Conservation (phyloP, 1,139 yeast species). For the Candida anutae region DNA sequence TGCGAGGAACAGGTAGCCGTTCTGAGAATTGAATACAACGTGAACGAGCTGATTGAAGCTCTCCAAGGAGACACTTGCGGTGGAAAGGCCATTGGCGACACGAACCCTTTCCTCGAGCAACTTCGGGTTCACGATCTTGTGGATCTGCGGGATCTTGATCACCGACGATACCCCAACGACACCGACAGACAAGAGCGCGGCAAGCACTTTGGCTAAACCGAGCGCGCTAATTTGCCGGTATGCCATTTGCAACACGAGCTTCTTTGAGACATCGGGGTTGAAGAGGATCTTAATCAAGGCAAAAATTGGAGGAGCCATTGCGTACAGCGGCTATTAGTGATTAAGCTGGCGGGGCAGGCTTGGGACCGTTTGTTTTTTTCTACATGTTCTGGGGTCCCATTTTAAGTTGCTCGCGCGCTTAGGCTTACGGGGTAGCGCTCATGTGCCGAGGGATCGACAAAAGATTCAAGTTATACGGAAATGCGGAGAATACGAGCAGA, state of each 20-base stretch:
- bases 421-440: too few relatives aligned
- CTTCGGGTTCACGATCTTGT: constrained; percentile 25
- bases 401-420: too few relatives aligned
- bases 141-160: constrained; percentile 37
- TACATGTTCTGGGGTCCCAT: too few relatives aligned
- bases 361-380: too few relatives aligned
- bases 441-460: too few relatives aligned
- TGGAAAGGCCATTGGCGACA: constrained; percentile 34
- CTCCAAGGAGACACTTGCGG: constrained; percentile 31
- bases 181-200: constrained; percentile 26
- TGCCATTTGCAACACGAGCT: constrained; percentile 32
- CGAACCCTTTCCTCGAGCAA: constrained; percentile 18
- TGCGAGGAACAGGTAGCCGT: constrained; percentile 27
- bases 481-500: too few relatives aligned
- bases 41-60: constrained; percentile 33
- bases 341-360: too few relatives aligned
- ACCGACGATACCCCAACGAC: constrained; percentile 36
- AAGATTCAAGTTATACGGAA: too few relatives aligned
- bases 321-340: neutral
- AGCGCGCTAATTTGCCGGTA: constrained; percentile 28
- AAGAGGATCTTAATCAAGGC: constrained; percentile 24
- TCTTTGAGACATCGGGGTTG: constrained; percentile 35
- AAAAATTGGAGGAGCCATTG: constrained; percentile 10
- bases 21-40: constrained; percentile 32
- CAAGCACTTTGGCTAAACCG: constrained; percentile 29